These are phyloP conservation scores for Colletotrichum melonis DNA, from an alignment of 2,329 filamentous ascomycete genomes.

Conservation along the genomic window DNA sequence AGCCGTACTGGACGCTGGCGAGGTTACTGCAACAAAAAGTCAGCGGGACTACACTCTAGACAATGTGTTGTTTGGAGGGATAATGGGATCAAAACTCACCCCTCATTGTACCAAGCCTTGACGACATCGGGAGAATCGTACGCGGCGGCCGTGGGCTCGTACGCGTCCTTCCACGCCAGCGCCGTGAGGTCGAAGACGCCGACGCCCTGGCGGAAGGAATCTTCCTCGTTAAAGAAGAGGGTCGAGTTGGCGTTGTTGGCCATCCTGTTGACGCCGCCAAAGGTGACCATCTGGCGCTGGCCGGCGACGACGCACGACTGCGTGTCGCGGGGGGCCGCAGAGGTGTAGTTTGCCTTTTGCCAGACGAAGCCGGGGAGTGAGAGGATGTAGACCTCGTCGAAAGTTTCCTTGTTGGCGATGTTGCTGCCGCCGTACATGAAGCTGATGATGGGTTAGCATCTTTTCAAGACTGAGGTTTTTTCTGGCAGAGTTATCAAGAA, in stretches of 20 bases:
- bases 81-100: not conserved
- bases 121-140: constrained; percentile 31
- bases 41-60: not conserved
- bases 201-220: constrained; percentile 31
- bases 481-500: not conserved
- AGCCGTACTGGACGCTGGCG: constrained; percentile 22
- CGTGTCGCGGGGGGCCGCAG: constrained; percentile 18
- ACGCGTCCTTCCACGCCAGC: constrained; percentile 32
- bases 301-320: constrained; percentile 31
- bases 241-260: not conserved
- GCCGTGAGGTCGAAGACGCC: constrained; percentile 36
- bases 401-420: not conserved
- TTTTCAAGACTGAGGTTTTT: not conserved
- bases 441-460: constrained; percentile 1
- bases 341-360: constrained; percentile 32
- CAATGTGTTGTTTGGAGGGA: too few relatives aligned
- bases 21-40: constrained; percentile 4
- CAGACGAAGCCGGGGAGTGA: constrained; percentile 37
- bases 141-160: constrained; percentile 18
- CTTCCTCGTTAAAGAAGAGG: constrained; percentile 19
- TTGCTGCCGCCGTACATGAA: constrained; percentile 37
- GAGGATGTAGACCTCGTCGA: constrained; percentile 34
- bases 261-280: constrained; percentile 27
- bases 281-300: constrained; percentile 36
- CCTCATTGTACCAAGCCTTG: constrained; percentile 32